Evolutionary conservation across 1,284 basidiomycete genomes (phyloP), one percentile per base, ranked within the genome.

Genomic region (Papiliotrema laurentii): DNA sequence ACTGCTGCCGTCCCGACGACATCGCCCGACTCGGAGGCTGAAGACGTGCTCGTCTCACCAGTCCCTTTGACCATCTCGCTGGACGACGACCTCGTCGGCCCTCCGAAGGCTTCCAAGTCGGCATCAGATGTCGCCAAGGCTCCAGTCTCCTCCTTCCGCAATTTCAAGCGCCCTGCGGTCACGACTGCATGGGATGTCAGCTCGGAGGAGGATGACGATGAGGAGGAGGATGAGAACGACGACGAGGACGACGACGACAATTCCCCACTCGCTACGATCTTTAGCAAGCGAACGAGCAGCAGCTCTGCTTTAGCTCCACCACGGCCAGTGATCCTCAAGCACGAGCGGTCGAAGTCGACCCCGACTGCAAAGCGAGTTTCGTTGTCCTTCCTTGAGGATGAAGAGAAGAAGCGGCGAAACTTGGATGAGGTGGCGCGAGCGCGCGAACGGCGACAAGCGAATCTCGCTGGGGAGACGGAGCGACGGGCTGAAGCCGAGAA

Each of bases 381-480:
- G 41, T n/a, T 36, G 24, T n/a, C n/a, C n/a, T n/a, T n/a, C n/a
- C 10, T 37, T 13, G 40, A 42, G 13, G 27, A 43, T n/a, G 50
- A 50, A 7, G 54, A 41, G 10, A 19, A 45, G 11, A 41, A 42
- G 25, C 51, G 53, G 26, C 40, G 38, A 24, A n/a, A 9, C 19
- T 36, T 70, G 53, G 58, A 58, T 5, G 49, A 59, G 31, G 56
- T 70, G 9, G 64, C 55, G 2, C 40, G 45, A 19, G 63, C 64
- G 2, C 50, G 68, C 19, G 68, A 66, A 38, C 52, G 66, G 26
- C 55, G 68, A 19, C 50, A 56, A 19, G 53, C 59, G 18, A 58
- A 57, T 34, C 43, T 46, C 10, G 30, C 53, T 6, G 66, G 64
- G 19, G 60, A 61, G 22, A 51, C 55, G 14, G 64, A 66, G 36